These are phyloP conservation scores for Gamarada debralockiae DNA, from an alignment of 495 filamentous ascomycete species.

Conservation along the genomic window DNA sequence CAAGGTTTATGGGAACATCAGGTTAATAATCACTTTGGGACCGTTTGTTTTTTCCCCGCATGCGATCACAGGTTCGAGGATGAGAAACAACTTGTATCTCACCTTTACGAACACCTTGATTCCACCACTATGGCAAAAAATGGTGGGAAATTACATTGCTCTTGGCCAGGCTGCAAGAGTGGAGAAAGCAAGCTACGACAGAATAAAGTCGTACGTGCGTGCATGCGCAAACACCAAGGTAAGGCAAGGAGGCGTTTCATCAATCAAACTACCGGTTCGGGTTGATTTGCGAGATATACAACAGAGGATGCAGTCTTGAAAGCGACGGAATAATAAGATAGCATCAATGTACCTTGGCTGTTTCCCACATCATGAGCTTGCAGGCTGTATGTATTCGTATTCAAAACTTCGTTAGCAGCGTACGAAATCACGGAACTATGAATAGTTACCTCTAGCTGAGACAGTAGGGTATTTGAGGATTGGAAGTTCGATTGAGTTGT, in stretches of 20 bases:
- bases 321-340: not conserved
- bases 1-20: not conserved
- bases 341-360: not conserved
- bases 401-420: not conserved
- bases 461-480: no score
- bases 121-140: not conserved
- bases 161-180: no score
- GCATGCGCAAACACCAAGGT: not conserved
- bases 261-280: not conserved
- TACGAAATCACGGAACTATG: not conserved
- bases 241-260: not conserved
- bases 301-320: not conserved
- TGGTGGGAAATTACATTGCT: not conserved
- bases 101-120: not conserved
- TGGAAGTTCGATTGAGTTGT: no score
- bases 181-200: no score
- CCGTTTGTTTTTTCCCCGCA: not conserved
- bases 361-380: not conserved
- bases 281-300: not conserved
- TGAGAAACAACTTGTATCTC: not conserved
- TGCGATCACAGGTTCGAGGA: not conserved
- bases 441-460: no score
- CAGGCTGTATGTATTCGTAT: not conserved
- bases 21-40: not conserved
- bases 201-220: no score